These are phyloP conservation scores for Pestalotiopsis sp. DNA, from an alignment of 2,329 filamentous ascomycete species.

Conservation along the genomic window DNA sequence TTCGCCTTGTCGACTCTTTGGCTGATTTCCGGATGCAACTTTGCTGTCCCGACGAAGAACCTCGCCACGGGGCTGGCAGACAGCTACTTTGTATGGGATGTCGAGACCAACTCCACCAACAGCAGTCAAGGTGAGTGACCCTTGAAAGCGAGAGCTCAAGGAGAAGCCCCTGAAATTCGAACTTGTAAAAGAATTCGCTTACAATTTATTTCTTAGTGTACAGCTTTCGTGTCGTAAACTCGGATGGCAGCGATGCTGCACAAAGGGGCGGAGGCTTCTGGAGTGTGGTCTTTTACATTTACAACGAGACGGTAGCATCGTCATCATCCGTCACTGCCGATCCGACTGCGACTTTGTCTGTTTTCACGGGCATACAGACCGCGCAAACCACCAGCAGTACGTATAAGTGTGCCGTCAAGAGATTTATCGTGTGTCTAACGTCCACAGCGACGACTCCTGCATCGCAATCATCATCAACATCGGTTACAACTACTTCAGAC, in stretches of 20 bases:
- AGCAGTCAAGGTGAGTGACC: not conserved
- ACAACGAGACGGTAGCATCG: not conserved
- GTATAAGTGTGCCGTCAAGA: too few relatives aligned
- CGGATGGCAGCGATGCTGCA: not conserved
- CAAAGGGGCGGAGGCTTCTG: not conserved
- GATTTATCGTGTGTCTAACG: too few relatives aligned
- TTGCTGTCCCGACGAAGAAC: slow-evolving; percentile 5
- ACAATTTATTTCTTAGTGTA: not conserved
- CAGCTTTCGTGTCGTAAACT: slow-evolving; percentile 9
- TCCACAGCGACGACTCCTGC: too few relatives aligned
- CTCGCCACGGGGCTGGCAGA: not conserved
- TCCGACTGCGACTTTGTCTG: too few relatives aligned
- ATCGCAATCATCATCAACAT: not conserved
- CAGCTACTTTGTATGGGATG: slow-evolving; percentile 5
- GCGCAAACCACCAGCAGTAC: too few relatives aligned
- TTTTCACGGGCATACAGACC: too few relatives aligned
- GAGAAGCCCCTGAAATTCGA: too few relatives aligned
- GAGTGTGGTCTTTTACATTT: slow-evolving; percentile 6
- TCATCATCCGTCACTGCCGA: not conserved
- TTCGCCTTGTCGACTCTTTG: slow-evolving; percentile 4
- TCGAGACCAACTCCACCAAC: slow-evolving; percentile 9
- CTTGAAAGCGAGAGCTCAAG: too few relatives aligned
- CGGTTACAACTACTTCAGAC: not conserved
- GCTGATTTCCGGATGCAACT: slow-evolving; percentile 12
- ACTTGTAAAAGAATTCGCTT: too few relatives aligned